Evolutionary conservation across 2,329 filamentous ascomycete genomes (phyloP), one percentile per base, ranked within the genome.

Genomic region (Arthrobotrys iridis): DNA sequence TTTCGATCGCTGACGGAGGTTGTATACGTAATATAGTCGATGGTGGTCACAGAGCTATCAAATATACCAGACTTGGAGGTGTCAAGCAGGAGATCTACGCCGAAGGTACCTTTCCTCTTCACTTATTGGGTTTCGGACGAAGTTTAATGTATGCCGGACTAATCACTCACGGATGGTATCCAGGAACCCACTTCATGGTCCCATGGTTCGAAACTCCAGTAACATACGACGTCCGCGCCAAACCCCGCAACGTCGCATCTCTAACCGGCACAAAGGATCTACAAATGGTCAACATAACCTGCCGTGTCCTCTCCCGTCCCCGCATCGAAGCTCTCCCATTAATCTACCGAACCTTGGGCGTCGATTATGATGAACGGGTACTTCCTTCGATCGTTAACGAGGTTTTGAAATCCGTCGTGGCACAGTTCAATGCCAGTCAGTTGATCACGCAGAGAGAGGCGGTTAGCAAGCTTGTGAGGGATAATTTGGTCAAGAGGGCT

Each of bases 241-340:
- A 94, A 86, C 95, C 95, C 80, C 90, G 95, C 82, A 97, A 96
- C 81, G 93, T 99, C 80, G 91, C 95, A 79, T 98, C 95, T 78
- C 88, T 99, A 79, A 99, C 95, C 74, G 95, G 95, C 80, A 99
- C 95, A 81, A 99, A 99, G 87, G 95, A 99, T 84, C 85, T 99
- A 84, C 95, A 99, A 86, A 99, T 99, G 95, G 95, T 98, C 82
- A 99, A 99, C 88, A 98, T 99, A 82, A 99, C 94, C 81, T 99
- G 95, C 84, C 94, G 95, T 92, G 95, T 99, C 72, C 91, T 99
- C 62, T 97, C 94, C 72, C 87, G 93, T 80, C 95, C 95, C 67
- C 89, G 93, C 71, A 86, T 99, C 81, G 89, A 92, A 78, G 91
- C 93, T 30, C 88, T 99, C 43, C 95, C 95, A 15, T 93, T 97